These are phyloP conservation scores for Microdochium nivale DNA, from an alignment of 2,329 filamentous ascomycete genomes.

Conservation along the genomic window DNA sequence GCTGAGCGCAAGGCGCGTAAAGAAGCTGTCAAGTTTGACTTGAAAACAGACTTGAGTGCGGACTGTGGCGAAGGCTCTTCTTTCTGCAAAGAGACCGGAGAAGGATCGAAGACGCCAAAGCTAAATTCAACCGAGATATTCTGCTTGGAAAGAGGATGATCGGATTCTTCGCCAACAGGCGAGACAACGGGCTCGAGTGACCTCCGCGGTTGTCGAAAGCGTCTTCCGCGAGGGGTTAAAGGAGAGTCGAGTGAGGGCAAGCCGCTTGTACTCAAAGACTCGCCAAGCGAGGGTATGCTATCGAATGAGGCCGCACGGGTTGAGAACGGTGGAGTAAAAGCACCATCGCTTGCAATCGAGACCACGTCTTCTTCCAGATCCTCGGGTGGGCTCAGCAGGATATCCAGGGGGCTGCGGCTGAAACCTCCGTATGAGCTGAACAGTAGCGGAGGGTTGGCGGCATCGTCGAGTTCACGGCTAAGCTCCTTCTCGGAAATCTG, in stretches of 20 bases:
- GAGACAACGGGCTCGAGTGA: slow-evolving; percentile 47
- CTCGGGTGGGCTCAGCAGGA: slow-evolving; percentile 53
- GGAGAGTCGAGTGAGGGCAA: slow-evolving; percentile 42
- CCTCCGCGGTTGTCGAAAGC: slow-evolving; percentile 32
- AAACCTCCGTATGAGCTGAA: not conserved
- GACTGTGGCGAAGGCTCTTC: slow-evolving; percentile 23
- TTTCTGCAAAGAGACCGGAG: slow-evolving; percentile 15
- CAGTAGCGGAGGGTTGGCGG: slow-evolving; percentile 28
- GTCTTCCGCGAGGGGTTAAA: slow-evolving; percentile 31
- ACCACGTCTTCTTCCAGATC: slow-evolving; percentile 40
- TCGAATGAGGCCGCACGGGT: slow-evolving; percentile 50
- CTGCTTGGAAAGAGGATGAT: slow-evolving; percentile 37
- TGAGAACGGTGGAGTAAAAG: slow-evolving; percentile 41
- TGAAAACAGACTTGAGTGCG: slow-evolving; percentile 51
- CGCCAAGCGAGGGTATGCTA: slow-evolving; percentile 51
- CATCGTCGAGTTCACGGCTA: slow-evolving; percentile 26
- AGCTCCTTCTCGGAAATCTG: slow-evolving; percentile 51
- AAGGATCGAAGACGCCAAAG: slow-evolving; percentile 35
- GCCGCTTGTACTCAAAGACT: slow-evolving; percentile 42
- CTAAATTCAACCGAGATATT: slow-evolving; percentile 35
- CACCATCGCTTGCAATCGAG: slow-evolving; percentile 39
- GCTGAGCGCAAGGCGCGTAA: slow-evolving; percentile 55
- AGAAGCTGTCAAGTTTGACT: slow-evolving; percentile 61
- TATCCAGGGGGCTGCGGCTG: slow-evolving; percentile 47
- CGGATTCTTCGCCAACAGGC: slow-evolving; percentile 37